These are phyloP conservation scores for Astrocystis sublimbata DNA, from an alignment of 495 filamentous ascomycete genomes.

Conservation along the genomic window DNA sequence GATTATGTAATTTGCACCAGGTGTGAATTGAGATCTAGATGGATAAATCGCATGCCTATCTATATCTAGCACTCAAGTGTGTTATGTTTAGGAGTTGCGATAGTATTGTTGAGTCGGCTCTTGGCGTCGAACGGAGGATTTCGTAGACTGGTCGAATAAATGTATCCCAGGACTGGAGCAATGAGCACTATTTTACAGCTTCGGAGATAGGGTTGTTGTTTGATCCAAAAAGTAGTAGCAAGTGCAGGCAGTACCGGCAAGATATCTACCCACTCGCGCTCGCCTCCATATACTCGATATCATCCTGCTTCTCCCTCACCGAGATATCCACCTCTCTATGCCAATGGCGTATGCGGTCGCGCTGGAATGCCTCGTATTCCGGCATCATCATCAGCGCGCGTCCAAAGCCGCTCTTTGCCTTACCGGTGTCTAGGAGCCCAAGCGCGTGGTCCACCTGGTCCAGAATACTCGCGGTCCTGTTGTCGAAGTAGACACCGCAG, in stretches of 20 bases:
- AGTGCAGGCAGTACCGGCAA: no score
- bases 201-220: no score
- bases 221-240: not conserved
- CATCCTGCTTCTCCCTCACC: conserved; percentile 13
- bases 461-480: conserved; percentile 56
- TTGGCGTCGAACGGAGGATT: not conserved
- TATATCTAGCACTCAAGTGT: no score
- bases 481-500: conserved; percentile 63
- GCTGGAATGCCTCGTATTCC: conserved; percentile 34
- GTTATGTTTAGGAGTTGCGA: not conserved
- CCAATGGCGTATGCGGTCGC: conserved; percentile 27
- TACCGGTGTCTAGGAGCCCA: conserved; percentile 3
- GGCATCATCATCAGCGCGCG: conserved; percentile 39
- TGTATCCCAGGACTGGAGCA: not conserved
- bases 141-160: not conserved
- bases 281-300: conserved; percentile 15
- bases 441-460: conserved; percentile 27
- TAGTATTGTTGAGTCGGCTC: no score
- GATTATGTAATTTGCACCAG: no score
- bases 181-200: no score
- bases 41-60: no score
- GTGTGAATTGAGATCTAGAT: no score
- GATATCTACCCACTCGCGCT: not conserved
- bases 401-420: conserved; percentile 30
- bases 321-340: conserved; percentile 22